Conservation (phyloP, 257 asterid genomes). For the Solanum virginianum region DNA sequence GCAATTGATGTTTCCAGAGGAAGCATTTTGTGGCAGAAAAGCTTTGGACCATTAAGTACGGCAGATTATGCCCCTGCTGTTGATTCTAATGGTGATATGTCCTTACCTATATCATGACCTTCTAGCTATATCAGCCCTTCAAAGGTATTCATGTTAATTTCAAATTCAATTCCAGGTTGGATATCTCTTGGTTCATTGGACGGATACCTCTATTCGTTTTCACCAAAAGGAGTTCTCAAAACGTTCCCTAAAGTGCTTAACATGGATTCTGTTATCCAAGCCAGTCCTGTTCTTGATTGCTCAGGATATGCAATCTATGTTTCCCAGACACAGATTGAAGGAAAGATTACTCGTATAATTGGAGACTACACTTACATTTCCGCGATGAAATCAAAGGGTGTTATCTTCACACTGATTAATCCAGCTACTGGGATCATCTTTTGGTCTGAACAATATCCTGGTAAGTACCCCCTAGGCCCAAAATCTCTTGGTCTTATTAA, state of each 20-base stretch:
- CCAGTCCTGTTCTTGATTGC: conserved; percentile 69
- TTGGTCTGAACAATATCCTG: conserved; percentile 58
- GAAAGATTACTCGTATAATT: conserved; percentile 25
- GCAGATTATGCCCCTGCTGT: conserved; percentile 64
- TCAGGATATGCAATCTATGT: conserved; percentile 65
- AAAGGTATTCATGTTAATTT: not conserved
- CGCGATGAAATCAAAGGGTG: conserved; percentile 61
- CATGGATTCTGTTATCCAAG: conserved; percentile 51
- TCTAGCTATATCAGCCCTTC: not conserved
- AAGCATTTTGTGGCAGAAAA: conserved; percentile 57
- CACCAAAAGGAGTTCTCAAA: conserved; percentile 47
- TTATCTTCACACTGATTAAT: conserved; percentile 31
- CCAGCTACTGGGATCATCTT: conserved; percentile 55
- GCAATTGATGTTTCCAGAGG: conserved; percentile 73
- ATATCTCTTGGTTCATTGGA: conserved; percentile 84
- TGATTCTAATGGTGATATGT: conserved; percentile 56
- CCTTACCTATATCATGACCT: not conserved
- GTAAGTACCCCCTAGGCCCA: conserved; percentile 16
- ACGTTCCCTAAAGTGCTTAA: conserved; percentile 39
- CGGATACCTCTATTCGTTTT: conserved; percentile 79
- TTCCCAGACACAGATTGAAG: conserved; percentile 69
- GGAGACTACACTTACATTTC: conserved; percentile 52
- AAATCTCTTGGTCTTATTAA: not conserved
- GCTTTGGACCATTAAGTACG: conserved; percentile 56
- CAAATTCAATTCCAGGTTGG: conserved; percentile 55